Evolutionary conservation across 352 stramenopile genomes (phyloP).

Genomic region (Thalassiosira allenii): DNA sequence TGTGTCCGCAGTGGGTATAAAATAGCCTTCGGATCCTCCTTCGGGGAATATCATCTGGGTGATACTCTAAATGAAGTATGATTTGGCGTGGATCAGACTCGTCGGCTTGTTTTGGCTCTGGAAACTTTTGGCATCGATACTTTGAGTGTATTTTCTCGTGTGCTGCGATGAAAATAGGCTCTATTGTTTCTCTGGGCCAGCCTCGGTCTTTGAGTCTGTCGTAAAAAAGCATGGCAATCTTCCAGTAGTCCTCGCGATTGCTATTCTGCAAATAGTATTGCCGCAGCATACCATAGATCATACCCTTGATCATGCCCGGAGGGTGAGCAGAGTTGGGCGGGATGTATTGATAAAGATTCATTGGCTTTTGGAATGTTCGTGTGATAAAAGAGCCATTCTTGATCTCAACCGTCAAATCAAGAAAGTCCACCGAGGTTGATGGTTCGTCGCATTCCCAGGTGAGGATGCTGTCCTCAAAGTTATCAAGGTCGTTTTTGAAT

Average conservation of each 20-base stretch:
- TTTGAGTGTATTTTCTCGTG: neutral
- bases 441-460: constrained; percentile 10
- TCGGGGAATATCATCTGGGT: neutral
- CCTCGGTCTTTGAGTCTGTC: neutral
- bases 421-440: neutral
- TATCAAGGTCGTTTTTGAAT: constrained; percentile 20
- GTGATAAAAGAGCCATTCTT: constrained; percentile 2
- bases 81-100: no score
- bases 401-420: constrained; percentile 11
- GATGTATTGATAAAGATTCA: constrained; percentile 44
- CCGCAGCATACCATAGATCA: constrained; percentile 27
- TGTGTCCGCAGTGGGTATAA: neutral
- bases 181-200: neutral
- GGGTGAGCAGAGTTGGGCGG: constrained; percentile 26
- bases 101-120: no score
- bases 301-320: constrained; percentile 25
- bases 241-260: constrained; percentile 9
- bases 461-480: constrained; percentile 20
- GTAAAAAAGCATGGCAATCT: neutral
- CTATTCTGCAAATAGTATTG: constrained; percentile 9
- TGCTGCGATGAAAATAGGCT: neutral
- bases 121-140: no score
- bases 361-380: constrained; percentile 42
- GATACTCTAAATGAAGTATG: neutral
- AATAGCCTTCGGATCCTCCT: neutral